Evolutionary conservation across 192 early-diverging fungal genomes (phyloP), one percentile per base, ranked within the genome.

Genomic region (Paraglomus occultum): DNA sequence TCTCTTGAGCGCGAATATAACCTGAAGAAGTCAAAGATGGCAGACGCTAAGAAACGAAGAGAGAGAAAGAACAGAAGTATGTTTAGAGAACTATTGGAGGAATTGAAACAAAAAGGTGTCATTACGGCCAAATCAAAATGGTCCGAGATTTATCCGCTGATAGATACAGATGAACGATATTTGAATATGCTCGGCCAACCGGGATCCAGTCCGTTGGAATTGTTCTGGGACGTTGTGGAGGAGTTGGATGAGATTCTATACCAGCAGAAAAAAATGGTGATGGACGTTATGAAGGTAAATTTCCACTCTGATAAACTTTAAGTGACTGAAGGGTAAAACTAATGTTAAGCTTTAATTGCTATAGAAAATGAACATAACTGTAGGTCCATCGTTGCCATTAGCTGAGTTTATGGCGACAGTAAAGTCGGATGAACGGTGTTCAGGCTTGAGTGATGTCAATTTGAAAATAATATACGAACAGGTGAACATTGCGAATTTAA

Each of bases 171-270:
- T 66, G 62, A 76, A 15, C 78, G 90, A 17, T 96, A 92, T 62
- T 66, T 51, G 0, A 71, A 83, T 7, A 86, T 94, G 72, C 81
- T 99, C 4, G 92, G 92, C 0, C 87, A 92, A 71, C 77, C 86
- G 1, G 95, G 94, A 8, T 94, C 93, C 4, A 85, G 87, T 7
- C 95, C 97, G 1, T 73, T 95, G 42, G 97, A 99, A 51, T 69
- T 99, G 42, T 99, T 96, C 75, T 96, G 95, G 92, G 97, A 99
- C 74, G 66, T 88, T 5, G 73, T 96, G 11, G 88, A 93, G 64
- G 85, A 90, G 22, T 76, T 97, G 3, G 90, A 93, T 17, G 92
- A 96, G 39, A 75, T 81, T 12, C 80, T 89, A 14, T 85, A 91
- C 70, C 77, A 84, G 43, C 82, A 91, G 43, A 81, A 89, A 17